A percentile compares a stretch with the other conserved stretches of the same genome.
Evolutionary conservation across 495 filamentous ascomycete species (phyloP).

Genomic region (Aspergillus biplanus): DNA sequence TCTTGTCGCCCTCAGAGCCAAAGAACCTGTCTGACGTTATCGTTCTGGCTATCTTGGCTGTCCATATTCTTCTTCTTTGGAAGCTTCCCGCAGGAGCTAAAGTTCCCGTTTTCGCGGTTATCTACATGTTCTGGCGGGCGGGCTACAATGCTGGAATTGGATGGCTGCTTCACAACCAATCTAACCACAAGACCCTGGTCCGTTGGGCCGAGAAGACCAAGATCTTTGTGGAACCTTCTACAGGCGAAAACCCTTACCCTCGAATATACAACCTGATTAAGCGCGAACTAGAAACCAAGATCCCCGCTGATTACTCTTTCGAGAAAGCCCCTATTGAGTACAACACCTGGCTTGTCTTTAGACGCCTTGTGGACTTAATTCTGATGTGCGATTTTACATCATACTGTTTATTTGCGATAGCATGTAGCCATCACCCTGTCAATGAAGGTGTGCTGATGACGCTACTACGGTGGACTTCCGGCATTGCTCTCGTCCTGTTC

Average conservation of each 20-base stretch:
- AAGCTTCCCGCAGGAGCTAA: slow-evolving; percentile 67
- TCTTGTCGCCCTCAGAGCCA: slow-evolving; percentile 91
- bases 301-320: slow-evolving; percentile 91
- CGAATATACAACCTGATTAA: slow-evolving; percentile 81
- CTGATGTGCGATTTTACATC: slow-evolving; percentile 98
- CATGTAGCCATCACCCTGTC: slow-evolving; percentile 74
- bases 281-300: slow-evolving; percentile 89
- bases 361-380: slow-evolving; percentile 91
- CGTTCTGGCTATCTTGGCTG: slow-evolving; percentile 78
- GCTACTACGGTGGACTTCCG: slow-evolving; percentile 76
- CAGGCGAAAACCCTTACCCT: slow-evolving; percentile 79
- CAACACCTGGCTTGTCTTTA: slow-evolving; percentile 97
- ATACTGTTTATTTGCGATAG: slow-evolving; percentile 92
- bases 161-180: slow-evolving; percentile 85
- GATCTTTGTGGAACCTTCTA: slow-evolving; percentile 83
- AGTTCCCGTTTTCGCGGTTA: slow-evolving; percentile 72
- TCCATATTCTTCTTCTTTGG: slow-evolving; percentile 73
- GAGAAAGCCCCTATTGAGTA: slow-evolving; percentile 93
- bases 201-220: slow-evolving; percentile 83
- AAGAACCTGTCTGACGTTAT: slow-evolving; percentile 88
- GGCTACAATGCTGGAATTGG: slow-evolving; percentile 95
- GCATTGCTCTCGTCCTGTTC: slow-evolving; percentile 82
- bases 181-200: slow-evolving; percentile 81
- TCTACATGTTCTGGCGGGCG: slow-evolving; percentile 91
- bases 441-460: slow-evolving; percentile 72